Base-by-base conservation (phyloP, 805 yeast genomes). In the Pichia nanzhaoensis region DNA sequence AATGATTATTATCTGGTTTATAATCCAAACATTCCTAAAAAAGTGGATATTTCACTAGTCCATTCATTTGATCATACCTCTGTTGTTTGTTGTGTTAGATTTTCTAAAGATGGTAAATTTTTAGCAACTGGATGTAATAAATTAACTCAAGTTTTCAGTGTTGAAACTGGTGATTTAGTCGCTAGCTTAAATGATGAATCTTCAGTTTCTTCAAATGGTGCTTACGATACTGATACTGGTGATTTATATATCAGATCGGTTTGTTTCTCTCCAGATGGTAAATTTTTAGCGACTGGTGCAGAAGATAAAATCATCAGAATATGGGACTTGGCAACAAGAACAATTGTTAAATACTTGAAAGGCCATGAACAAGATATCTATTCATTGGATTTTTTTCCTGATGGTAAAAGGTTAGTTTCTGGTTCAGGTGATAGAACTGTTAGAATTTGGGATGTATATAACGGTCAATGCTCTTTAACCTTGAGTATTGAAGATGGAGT, bases 281-380 rank as follows among this genome's bases (percentile, higher is more conserved):
- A 87, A 68, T 85, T 78, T 59, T 73, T 91, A 57, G 98, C 97
- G 28, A 89, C 97, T 10, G 99, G 95, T 61, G 91, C 93, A 34
- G 95, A 84, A 66, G 95, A 84, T 64, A 84, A 83, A 64, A 75
- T 84, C 53, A 93, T 93, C 56, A 80, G 98, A 64, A 90, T 91
- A 58, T 91, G 99, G 99, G 96, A 91, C 64, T 78, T 91, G 61
- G 75, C 85, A 42, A 80, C 91, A 24, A 77, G 84, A 65, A 80
- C 90, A 59, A 85, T 90, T 58, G 85, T 89, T 53, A 84, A 85
- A 67, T 83, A 86, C 55, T 73, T 91, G 62, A 75, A 82, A 51
- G 99, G 99, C 42, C 98, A 91, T 63, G 97, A 90, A 65, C 99
- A 93, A 71, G 99, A 91, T 68, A 90, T 91, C 55, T 93, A 91